Percentiles rank a stretch among this genome's conserved stretches.
Evolutionary conservation across 768 basidiomycete genomes (phyloP).

Genomic region (Termitomyces sp.): DNA sequence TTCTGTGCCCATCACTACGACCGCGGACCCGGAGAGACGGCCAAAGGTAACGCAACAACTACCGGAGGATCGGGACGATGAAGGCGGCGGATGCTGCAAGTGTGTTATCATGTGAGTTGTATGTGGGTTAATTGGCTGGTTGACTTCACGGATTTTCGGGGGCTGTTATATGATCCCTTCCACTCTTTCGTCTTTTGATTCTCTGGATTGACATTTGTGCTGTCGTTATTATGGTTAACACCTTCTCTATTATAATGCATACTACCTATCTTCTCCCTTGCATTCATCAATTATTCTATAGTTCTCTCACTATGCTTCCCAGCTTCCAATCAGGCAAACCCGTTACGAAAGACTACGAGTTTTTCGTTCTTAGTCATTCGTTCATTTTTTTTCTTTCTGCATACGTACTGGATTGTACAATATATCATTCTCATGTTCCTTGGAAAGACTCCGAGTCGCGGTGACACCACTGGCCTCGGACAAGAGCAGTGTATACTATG

Average conservation of each 20-base stretch:
- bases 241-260: slow-evolving; percentile 11
- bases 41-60: slow-evolving; percentile 32
- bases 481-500: too few relatives aligned
- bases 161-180: slow-evolving; percentile 7
- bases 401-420: slow-evolving; percentile 18
- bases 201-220: slow-evolving; percentile 7
- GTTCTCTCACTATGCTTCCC: slow-evolving; percentile 14
- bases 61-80: slow-evolving; percentile 44
- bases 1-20: background rate
- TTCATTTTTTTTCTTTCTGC: slow-evolving; percentile 4
- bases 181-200: slow-evolving; percentile 6
- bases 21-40: slow-evolving; percentile 24
- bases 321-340: background rate
- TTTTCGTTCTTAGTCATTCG: slow-evolving; percentile 3
- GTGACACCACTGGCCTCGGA: too few relatives aligned
- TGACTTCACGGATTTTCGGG: background rate
- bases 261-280: background rate
- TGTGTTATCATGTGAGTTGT: slow-evolving; percentile 76
- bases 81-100: slow-evolving; percentile 68
- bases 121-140: background rate
- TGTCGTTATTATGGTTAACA: slow-evolving; percentile 8
- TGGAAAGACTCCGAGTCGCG: slow-evolving; percentile 2
- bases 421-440: slow-evolving; percentile 7
- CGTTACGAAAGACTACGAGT: slow-evolving; percentile 3
- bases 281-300: slow-evolving; percentile 4